Evolutionary conservation across 2,329 filamentous ascomycete genomes (phyloP).

Genomic region (Aspergillus clavatus): DNA sequence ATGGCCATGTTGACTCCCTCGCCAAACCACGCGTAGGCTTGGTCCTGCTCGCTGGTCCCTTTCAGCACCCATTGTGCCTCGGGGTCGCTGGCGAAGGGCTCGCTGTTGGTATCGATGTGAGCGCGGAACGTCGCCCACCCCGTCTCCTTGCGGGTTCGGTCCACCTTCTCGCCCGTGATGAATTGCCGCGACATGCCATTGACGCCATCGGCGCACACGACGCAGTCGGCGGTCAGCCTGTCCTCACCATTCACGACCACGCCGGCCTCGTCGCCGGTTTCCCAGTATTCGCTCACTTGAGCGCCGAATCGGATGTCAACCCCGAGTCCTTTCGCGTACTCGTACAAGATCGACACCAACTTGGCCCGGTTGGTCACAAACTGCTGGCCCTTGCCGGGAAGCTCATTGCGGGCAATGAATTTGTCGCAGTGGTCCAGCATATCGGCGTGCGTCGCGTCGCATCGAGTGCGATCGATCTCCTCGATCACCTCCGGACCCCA

Average conservation of each 20-base stretch:
- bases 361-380: not conserved
- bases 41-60: not conserved
- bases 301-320: constrained; percentile 2
- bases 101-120: not conserved
- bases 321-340: not conserved
- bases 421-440: not conserved
- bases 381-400: not conserved
- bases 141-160: not conserved
- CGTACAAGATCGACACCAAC: not conserved
- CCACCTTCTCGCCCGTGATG: not conserved
- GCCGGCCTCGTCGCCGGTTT: constrained; percentile 1
- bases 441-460: constrained; percentile 1
- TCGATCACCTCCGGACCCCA: constrained; percentile 1
- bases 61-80: not conserved
- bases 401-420: constrained; percentile 1
- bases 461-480: not conserved
- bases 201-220: constrained; percentile 2
- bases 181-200: not conserved
- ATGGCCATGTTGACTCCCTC: not conserved
- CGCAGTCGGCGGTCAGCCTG: constrained; percentile 1
- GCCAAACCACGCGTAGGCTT: not conserved
- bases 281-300: constrained; percentile 2
- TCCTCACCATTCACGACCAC: not conserved
- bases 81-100: not conserved
- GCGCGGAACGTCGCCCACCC: not conserved